Conservation (phyloP, 1,284 basidiomycete genomes). For the Sporisorium scitamineum region DNA sequence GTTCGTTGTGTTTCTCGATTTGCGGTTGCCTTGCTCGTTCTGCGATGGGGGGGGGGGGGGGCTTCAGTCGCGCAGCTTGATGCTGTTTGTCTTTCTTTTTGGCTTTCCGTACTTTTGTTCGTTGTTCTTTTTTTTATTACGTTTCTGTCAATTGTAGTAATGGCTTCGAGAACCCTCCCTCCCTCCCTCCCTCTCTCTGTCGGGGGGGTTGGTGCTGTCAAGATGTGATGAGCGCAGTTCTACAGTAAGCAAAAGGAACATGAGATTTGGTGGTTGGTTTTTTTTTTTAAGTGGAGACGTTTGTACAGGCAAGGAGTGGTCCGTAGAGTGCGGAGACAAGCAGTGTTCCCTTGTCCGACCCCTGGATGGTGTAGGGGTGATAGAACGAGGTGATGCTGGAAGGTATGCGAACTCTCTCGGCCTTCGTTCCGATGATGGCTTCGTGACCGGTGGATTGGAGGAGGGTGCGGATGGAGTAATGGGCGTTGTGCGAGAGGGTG, state of each 20-base stretch:
- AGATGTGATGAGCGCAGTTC: too few relatives aligned
- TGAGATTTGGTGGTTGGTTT: too few relatives aligned
- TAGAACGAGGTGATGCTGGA: conserved; percentile 19
- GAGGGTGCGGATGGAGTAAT: conserved; percentile 13
- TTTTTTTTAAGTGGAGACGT: conserved; percentile 15
- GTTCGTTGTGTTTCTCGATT: neutral
- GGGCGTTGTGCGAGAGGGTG: conserved; percentile 9
- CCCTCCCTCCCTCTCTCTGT: too few relatives aligned
- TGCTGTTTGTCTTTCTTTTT: neutral
- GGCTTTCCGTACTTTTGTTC: too few relatives aligned
- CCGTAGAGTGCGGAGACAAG: conserved; percentile 37
- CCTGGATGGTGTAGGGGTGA: neutral
- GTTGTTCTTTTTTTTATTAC: neutral
- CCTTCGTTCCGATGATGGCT: too few relatives aligned
- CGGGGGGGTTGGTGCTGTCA: too few relatives aligned
- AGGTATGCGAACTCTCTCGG: neutral
- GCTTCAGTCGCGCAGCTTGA: too few relatives aligned
- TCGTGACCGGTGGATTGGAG: conserved; percentile 12
- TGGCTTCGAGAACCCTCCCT: too few relatives aligned
- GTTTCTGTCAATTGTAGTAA: conserved; percentile 18
- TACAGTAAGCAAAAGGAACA: neutral
- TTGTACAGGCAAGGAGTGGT: conserved; percentile 12
- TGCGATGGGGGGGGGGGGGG: too few relatives aligned
- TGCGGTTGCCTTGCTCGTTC: neutral
- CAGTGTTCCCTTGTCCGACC: neutral